Evolutionary conservation across 2,329 filamentous ascomycete genomes (phyloP), one percentile per base, ranked within the genome.

Genomic region (Aspergillus tanneri): DNA sequence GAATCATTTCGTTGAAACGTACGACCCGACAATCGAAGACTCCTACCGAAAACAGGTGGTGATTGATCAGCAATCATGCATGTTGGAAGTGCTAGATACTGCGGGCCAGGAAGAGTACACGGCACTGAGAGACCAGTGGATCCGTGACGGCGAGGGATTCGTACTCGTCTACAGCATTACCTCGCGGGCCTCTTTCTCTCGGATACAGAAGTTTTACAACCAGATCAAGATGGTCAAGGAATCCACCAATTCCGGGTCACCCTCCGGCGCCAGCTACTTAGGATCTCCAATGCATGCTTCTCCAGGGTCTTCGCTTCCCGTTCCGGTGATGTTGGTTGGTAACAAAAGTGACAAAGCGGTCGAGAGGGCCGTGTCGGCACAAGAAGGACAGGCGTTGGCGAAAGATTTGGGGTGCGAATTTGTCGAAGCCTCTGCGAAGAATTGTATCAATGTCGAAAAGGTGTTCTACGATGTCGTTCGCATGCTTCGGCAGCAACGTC

Each of bases 101-200:
- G 93, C 93, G 43, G 93, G 93, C 49, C 93, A 99, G 72, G 93
- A 99, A 75, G 93, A 99, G 75, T 99, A 97, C 74, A 96, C 92
- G 55, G 93, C 93, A 38, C 77, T 97, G 63, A 83, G 93, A 65
- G 93, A 97, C 70, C 93, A 97, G 76, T 97, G 92, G 92, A 97
- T 97, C 70, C 85, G 93, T 61, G 92, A 97, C 67, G 92, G 93
- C 58, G 93, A 99, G 71, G 93, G 93, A 16, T 97, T 97, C 68
- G 89, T 99, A 23, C 80, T 99, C 53, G 93, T 99, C 57, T 97
- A 99, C 78, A 96, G 90, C 77, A 97, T 99, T 73, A 96, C 93
- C 11, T 97, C 92, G 43, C 87, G 93, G 64, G 91, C 91, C 25
- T 97, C 92, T 16, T 97, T 97, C 69, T 85, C 87, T 49, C 87